These are phyloP conservation scores for Pichiaceae sp. DNA, from an alignment of 1,139 yeast genomes.

Conservation along the genomic window DNA sequence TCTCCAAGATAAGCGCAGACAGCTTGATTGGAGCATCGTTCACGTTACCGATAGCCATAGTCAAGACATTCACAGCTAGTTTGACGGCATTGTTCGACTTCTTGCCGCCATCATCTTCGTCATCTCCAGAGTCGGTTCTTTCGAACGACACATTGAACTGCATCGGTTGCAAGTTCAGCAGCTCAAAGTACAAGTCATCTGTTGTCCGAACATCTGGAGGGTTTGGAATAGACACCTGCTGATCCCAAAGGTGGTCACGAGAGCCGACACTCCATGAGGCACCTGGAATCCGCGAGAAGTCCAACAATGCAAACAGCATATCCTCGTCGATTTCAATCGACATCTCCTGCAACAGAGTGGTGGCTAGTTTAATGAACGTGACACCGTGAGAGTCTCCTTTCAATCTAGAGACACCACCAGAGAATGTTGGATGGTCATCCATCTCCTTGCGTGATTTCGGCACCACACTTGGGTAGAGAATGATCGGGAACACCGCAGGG, in stretches of 20 bases:
- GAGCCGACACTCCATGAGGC: constrained; percentile 54
- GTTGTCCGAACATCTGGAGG: constrained; percentile 49
- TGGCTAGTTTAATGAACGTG: constrained; percentile 82
- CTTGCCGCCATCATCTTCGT: constrained; percentile 36
- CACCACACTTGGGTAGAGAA: constrained; percentile 84
- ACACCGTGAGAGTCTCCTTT: constrained; percentile 91
- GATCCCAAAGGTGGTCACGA: constrained; percentile 55
- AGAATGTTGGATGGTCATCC: constrained; percentile 84
- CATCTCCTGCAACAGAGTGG: constrained; percentile 81
- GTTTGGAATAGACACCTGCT: constrained; percentile 56
- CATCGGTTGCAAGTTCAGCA: constrained; percentile 86
- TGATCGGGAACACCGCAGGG: constrained; percentile 83
- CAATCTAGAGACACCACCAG: constrained; percentile 74
- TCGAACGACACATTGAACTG: constrained; percentile 86
- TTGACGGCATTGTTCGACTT: constrained; percentile 58
- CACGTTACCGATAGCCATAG: constrained; percentile 96
- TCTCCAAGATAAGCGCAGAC: constrained; percentile 82
- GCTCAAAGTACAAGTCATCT: constrained; percentile 84
- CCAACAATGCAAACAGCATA: constrained; percentile 74
- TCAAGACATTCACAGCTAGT: constrained; percentile 67
- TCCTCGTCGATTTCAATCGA: constrained; percentile 92
- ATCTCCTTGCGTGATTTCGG: constrained; percentile 81
- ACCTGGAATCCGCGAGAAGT: constrained; percentile 65
- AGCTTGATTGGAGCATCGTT: constrained; percentile 93
- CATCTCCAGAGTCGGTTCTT: constrained; percentile 74